Percentiles rank a stretch among this genome's conserved stretches.
phyloP scores from a whole-genome alignment of 441 rosid genomes.

The Arabidopsis hybrid region DNA sequence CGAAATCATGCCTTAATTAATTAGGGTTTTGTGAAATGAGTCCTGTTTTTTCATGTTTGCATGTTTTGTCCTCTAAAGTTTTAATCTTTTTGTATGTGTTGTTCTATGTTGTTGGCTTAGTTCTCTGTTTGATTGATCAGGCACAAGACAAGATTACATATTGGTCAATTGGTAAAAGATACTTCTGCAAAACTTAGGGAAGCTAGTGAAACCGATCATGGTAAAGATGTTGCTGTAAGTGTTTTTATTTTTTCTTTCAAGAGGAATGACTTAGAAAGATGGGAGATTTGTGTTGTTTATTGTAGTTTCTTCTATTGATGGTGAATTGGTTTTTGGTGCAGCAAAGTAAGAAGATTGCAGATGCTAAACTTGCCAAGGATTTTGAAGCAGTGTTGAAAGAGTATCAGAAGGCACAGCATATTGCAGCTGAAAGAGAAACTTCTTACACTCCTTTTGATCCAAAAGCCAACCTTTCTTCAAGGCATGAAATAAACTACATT shows the following conservation, averaged over 20 bases:
- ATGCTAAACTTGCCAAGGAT: slow-evolving; percentile 95
- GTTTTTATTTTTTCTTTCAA: not conserved
- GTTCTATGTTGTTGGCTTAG: not conserved
- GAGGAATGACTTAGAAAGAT: not conserved
- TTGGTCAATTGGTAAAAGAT: slow-evolving; percentile 83
- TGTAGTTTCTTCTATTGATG: not conserved
- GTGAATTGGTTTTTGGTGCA: slow-evolving; percentile 8
- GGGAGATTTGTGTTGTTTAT: not conserved
- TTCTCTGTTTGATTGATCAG: slow-evolving; percentile 48
- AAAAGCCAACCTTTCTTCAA: slow-evolving; percentile 29
- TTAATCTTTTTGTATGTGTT: not conserved
- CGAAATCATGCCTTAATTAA: not conserved
- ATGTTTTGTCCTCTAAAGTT: not conserved
- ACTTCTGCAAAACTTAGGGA: slow-evolving; percentile 90
- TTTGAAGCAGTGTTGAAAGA: slow-evolving; percentile 84
- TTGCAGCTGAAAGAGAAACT: slow-evolving; percentile 88
- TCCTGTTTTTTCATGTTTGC: not conserved
- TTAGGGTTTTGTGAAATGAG: slow-evolving; percentile 8
- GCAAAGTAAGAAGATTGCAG: slow-evolving; percentile 69
- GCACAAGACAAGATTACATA: slow-evolving; percentile 81
- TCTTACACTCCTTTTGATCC: slow-evolving; percentile 64
- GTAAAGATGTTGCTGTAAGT: slow-evolving; percentile 67
- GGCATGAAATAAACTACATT: slow-evolving; percentile 5
- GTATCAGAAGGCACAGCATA: slow-evolving; percentile 88
- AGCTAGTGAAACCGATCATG: slow-evolving; percentile 89